phyloP scores from a whole-genome alignment of 169 alveolate genomes.

The Plasmodium relictum region DNA sequence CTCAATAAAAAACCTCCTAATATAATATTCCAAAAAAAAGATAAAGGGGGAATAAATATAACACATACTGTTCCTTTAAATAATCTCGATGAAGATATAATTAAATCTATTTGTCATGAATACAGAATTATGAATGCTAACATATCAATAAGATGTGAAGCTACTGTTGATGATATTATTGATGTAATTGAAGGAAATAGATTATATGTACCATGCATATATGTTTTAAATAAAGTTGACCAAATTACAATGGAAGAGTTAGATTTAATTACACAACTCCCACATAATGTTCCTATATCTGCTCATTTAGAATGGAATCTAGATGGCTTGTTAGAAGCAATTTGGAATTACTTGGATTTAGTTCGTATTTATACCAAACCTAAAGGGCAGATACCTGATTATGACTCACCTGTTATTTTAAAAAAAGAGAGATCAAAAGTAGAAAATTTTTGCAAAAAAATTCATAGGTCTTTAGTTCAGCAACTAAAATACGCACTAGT shows the following conservation, averaged over 20 bases:
- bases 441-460: conserved; percentile 88
- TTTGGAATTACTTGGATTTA: conserved; percentile 97
- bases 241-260: conserved; percentile 91
- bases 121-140: conserved; percentile 96
- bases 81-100: conserved; percentile 86
- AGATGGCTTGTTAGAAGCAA: conserved; percentile 96
- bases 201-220: conserved; percentile 94
- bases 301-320: conserved; percentile 96
- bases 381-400: conserved; percentile 97
- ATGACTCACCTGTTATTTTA: conserved; percentile 96
- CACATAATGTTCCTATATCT: conserved; percentile 97
- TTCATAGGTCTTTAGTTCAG: conserved; percentile 88
- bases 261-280: conserved; percentile 94
- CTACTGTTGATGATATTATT: conserved; percentile 97
- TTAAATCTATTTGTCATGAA: conserved; percentile 91
- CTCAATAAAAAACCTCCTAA: conserved; percentile 96
- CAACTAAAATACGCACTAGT: conserved; percentile 97
- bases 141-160: conserved; percentile 94
- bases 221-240: conserved; percentile 95
- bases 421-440: conserved; percentile 88
- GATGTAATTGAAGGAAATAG: conserved; percentile 98
- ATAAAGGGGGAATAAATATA: conserved; percentile 87
- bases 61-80: conserved; percentile 86
- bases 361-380: conserved; percentile 99
- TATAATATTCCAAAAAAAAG: conserved; percentile 83